phyloP scores from a whole-genome alignment of 2,329 filamentous ascomycete genomes.

The Gyromitra esculenta region DNA sequence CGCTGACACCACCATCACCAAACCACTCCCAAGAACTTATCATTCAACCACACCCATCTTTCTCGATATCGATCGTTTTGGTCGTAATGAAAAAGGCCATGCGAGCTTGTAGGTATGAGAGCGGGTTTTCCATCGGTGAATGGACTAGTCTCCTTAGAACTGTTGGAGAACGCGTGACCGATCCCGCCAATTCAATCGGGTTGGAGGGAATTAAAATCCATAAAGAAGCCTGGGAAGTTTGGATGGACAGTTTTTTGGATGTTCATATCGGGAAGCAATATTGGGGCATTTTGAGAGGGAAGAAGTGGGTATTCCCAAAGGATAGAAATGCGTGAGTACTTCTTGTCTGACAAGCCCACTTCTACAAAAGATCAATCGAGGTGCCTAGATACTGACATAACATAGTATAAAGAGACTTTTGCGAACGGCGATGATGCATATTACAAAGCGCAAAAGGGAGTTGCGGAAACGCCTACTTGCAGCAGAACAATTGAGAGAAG shows the following conservation, averaged over 20 bases:
- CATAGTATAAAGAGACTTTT: constrained; percentile 7
- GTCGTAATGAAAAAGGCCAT: not conserved
- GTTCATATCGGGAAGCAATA: constrained; percentile 15
- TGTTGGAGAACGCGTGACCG: not conserved
- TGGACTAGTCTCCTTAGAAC: not conserved
- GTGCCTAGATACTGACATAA: not conserved
- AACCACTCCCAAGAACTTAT: not conserved
- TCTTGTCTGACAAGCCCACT: not conserved
- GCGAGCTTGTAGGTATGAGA: not conserved
- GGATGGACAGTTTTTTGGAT: constrained; percentile 12
- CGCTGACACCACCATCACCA: not conserved
- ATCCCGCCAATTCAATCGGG: not conserved
- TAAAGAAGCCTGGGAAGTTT: constrained; percentile 14
- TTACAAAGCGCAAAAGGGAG: constrained; percentile 1
- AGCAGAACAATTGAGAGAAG: not conserved
- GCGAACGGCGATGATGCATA: constrained; percentile 3
- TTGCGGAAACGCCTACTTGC: not conserved
- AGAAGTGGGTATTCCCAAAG: constrained; percentile 11
- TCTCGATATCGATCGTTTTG: not conserved
- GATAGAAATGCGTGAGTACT: constrained; percentile 13
- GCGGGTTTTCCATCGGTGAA: constrained; percentile 4
- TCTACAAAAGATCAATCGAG: not conserved
- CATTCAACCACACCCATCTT: not conserved
- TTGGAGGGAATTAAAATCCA: constrained; percentile 11
- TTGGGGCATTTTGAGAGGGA: constrained; percentile 11